phyloP scores from a whole-genome alignment of 2,329 filamentous ascomycete genomes.

The Parascedosporium putredinis region DNA sequence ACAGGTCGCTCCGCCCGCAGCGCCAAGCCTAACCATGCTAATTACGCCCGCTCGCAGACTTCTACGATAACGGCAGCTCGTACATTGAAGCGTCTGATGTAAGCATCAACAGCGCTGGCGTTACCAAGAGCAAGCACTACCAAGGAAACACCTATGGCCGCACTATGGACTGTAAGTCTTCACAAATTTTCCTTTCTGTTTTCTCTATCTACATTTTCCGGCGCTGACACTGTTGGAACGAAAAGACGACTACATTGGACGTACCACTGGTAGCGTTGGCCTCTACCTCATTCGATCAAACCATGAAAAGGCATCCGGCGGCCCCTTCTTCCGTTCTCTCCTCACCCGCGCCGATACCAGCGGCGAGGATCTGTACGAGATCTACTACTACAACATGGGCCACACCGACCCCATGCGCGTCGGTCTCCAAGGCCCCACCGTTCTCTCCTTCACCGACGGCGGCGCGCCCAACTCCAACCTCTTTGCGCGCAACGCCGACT shows the following conservation, averaged over 20 bases:
- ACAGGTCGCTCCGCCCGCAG: neutral
- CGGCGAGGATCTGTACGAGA: conserved; percentile 30
- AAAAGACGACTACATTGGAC: conserved; percentile 28
- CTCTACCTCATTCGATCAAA: conserved; percentile 28
- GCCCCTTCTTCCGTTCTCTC: conserved; percentile 28
- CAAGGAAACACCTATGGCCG: conserved; percentile 27
- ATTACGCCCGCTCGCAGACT: conserved; percentile 12
- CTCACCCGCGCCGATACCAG: conserved; percentile 23
- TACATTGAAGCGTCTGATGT: conserved; percentile 24
- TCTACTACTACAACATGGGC: conserved; percentile 32
- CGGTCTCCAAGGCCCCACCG: conserved; percentile 29
- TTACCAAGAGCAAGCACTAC: conserved; percentile 30
- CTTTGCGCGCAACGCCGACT: conserved; percentile 24
- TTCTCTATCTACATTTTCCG: no score
- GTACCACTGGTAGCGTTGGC: conserved; percentile 23
- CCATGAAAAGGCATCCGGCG: conserved; percentile 29
- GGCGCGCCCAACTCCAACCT: conserved; percentile 24
- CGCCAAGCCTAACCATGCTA: neutral
- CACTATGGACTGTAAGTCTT: conserved; percentile 19
- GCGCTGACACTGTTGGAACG: no score
- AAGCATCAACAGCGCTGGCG: conserved; percentile 17
- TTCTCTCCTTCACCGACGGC: conserved; percentile 27
- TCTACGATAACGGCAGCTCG: conserved; percentile 22
- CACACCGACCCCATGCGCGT: conserved; percentile 29
- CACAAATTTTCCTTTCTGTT: no score